Evolutionary conservation across 495 filamentous ascomycete genomes (phyloP).

Genomic region (Letharia columbiana): DNA sequence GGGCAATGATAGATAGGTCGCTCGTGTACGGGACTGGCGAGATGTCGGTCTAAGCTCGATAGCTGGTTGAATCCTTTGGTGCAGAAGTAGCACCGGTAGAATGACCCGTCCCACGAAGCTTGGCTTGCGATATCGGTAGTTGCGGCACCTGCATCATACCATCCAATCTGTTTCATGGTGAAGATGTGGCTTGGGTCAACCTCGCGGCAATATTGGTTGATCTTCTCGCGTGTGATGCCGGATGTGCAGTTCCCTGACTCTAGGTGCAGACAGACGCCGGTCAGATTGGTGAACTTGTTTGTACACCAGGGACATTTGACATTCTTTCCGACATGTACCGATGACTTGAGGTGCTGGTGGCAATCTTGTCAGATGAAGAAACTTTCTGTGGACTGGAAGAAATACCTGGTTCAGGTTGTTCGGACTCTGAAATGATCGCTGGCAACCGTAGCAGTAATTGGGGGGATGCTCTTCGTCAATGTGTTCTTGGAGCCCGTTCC

Average conservation of each 20-base stretch:
- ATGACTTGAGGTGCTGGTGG: constrained; percentile 27
- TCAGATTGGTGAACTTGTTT: constrained; percentile 23
- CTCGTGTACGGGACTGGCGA: constrained; percentile 27
- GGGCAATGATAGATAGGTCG: constrained; percentile 29
- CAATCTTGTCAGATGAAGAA: background rate
- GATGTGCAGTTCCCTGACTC: constrained; percentile 28
- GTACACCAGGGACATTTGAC: constrained; percentile 29
- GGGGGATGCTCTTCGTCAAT: constrained; percentile 13
- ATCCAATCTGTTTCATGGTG: constrained; percentile 25
- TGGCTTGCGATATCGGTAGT: constrained; percentile 23
- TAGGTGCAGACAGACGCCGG: constrained; percentile 27
- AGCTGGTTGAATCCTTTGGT: constrained; percentile 18
- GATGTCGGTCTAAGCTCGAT: constrained; percentile 24
- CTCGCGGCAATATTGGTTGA: constrained; percentile 22
- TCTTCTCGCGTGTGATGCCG: constrained; percentile 24
- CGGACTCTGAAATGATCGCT: constrained; percentile 21
- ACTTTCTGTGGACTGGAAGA: background rate
- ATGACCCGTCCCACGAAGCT: constrained; percentile 26
- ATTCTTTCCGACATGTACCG: constrained; percentile 26
- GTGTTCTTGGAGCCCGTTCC: constrained; percentile 22
- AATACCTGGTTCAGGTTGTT: constrained; percentile 26
- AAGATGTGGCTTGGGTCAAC: constrained; percentile 28
- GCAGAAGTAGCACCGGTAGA: constrained; percentile 30
- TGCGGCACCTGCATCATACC: constrained; percentile 12
- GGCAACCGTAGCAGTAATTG: constrained; percentile 27